A percentile compares a stretch with the other conserved stretches of the same genome.
These are phyloP conservation scores for Carex pumila DNA, from an alignment of 176 grass and related monocot species.

Conservation along the genomic window DNA sequence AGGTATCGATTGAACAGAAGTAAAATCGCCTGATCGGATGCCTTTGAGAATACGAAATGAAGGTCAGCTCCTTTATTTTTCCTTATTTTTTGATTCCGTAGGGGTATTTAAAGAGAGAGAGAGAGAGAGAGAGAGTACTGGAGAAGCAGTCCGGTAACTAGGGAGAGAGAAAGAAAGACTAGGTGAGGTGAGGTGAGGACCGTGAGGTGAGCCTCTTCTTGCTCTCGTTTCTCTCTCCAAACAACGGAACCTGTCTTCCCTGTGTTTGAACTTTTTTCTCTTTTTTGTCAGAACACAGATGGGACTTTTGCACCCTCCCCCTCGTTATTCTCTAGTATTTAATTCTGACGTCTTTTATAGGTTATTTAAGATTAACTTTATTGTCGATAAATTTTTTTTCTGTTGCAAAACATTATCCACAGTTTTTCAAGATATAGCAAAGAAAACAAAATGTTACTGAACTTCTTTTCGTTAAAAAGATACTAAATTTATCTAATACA, in stretches of 20 bases:
- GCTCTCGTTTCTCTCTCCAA: not conserved
- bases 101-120: slow-evolving; percentile 12
- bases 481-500: not conserved
- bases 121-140: not conserved
- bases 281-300: not conserved
- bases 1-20: slow-evolving; percentile 2
- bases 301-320: not conserved
- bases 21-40: not conserved
- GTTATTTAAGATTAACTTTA: not conserved
- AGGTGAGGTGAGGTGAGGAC: not conserved
- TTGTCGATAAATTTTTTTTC: not conserved
- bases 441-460: not conserved
- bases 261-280: slow-evolving; percentile 18
- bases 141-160: not conserved
- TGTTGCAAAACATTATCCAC: not conserved
- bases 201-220: not conserved
- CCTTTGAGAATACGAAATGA: slow-evolving; percentile 8
- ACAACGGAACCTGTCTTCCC: slow-evolving; percentile 16
- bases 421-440: not conserved
- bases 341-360: not conserved
- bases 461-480: not conserved
- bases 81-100: not conserved
- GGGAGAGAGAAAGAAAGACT: not conserved
- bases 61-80: slow-evolving; percentile 10
- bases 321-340: not conserved